These are phyloP conservation scores for Scenedesmus sp. DNA, from an alignment of 163 green algal genomes.

Conservation along the genomic window DNA sequence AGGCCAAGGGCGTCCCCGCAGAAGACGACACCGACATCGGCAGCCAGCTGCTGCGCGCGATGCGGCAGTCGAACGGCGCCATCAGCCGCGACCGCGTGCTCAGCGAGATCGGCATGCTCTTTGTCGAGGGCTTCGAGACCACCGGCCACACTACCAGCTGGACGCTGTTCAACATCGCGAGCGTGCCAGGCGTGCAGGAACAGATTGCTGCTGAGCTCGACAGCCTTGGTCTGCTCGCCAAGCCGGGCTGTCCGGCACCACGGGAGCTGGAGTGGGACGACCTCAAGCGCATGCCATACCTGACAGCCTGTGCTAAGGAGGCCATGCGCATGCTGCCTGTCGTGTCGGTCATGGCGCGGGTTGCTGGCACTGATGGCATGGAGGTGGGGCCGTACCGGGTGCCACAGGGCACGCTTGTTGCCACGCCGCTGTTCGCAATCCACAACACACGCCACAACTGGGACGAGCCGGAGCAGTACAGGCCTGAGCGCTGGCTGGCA, in stretches of 20 bases:
- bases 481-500: constrained; percentile 68
- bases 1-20: background rate
- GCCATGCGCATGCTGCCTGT: constrained; percentile 78
- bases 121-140: constrained; percentile 80
- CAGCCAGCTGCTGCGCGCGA: constrained; percentile 50
- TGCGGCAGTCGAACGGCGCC: constrained; percentile 9
- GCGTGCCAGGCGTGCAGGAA: constrained; percentile 63
- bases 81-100: constrained; percentile 68
- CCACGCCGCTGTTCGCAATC: constrained; percentile 65
- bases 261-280: constrained; percentile 60
- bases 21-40: constrained; percentile 53
- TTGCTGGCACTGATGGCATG: constrained; percentile 15
- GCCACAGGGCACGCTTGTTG: constrained; percentile 55
- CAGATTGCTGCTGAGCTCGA: constrained; percentile 66
- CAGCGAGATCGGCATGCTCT: constrained; percentile 77
- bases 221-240: constrained; percentile 60
- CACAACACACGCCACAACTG: constrained; percentile 69
- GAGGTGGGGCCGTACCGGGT: constrained; percentile 57
- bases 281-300: constrained; percentile 57
- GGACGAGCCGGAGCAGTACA: constrained; percentile 61
- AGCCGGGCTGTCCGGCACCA: constrained; percentile 25
- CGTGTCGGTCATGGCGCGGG: constrained; percentile 69
- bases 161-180: constrained; percentile 74
- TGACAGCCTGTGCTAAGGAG: constrained; percentile 67
- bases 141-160: constrained; percentile 77